Evolutionary conservation across 345 rosid species (phyloP).

Genomic region (Camelina laxa): DNA sequence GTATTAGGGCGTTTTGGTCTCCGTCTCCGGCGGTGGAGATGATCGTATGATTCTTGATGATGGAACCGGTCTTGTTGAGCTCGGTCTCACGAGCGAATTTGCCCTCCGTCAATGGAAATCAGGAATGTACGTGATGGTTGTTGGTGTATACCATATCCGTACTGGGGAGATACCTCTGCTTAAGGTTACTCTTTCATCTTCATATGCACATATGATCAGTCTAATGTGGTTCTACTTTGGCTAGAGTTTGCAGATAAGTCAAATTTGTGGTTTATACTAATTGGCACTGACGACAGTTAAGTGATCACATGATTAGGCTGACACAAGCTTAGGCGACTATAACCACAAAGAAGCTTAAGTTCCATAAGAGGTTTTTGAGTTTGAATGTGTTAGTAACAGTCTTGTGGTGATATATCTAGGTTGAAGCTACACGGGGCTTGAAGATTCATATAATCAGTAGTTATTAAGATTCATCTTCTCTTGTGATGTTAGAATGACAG

Average conservation of each 20-base stretch:
- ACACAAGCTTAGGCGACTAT: too few species aligned
- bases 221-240: slow-evolving; percentile 5
- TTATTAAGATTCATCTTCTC: slow-evolving; percentile 11
- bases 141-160: slow-evolving; percentile 60
- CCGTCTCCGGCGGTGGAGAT: too few species aligned
- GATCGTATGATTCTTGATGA: too few species aligned
- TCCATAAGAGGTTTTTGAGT: not conserved
- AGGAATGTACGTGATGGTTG: slow-evolving; percentile 91
- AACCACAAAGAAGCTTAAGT: too few species aligned
- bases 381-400: not conserved
- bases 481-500: slow-evolving; percentile 10
- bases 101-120: slow-evolving; percentile 64
- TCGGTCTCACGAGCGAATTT: slow-evolving; percentile 53
- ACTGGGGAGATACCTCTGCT: slow-evolving; percentile 56
- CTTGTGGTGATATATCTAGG: slow-evolving; percentile 1
- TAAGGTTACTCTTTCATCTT: slow-evolving; percentile 52
- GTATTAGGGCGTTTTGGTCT: too few species aligned
- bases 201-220: not conserved
- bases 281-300: not conserved
- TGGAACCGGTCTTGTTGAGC: too few species aligned
- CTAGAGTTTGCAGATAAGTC: not conserved
- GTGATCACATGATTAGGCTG: slow-evolving; percentile 16
- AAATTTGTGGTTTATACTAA: not conserved
- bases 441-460: not conserved
- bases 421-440: too few species aligned